Evolutionary conservation across 805 yeast species (phyloP).

Genomic region (Monosporozyma yasuniensis): DNA sequence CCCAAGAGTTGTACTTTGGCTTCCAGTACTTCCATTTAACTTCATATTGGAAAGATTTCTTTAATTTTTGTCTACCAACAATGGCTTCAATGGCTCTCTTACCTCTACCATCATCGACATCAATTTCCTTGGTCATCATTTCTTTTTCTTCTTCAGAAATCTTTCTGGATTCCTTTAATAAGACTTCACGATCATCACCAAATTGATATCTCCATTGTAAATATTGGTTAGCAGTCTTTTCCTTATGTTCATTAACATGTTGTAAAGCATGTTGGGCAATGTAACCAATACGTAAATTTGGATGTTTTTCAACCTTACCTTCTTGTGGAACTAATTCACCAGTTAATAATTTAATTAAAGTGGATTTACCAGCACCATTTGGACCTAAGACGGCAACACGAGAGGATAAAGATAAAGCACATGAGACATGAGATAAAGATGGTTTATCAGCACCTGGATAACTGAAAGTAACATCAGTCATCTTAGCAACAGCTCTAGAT

Average conservation of each 20-base stretch:
- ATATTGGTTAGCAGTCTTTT: slow-evolving; percentile 95
- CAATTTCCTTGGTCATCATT: slow-evolving; percentile 69
- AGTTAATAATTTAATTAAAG: slow-evolving; percentile 85
- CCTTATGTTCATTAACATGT: slow-evolving; percentile 95
- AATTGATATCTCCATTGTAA: slow-evolving; percentile 96
- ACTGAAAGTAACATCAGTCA: slow-evolving; percentile 74
- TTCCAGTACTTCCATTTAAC: slow-evolving; percentile 87
- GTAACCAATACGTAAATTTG: slow-evolving; percentile 94
- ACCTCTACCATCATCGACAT: slow-evolving; percentile 79
- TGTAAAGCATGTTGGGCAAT: slow-evolving; percentile 98
- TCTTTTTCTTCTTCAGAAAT: slow-evolving; percentile 64
- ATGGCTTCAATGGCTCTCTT: slow-evolving; percentile 84
- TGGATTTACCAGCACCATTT: slow-evolving; percentile 98
- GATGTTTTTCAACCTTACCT: slow-evolving; percentile 95
- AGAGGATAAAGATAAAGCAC: slow-evolving; percentile 90
- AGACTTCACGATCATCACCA: slow-evolving; percentile 96
- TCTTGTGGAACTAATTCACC: slow-evolving; percentile 80
- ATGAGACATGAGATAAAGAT: slow-evolving; percentile 67
- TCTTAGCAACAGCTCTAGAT: slow-evolving; percentile 86
- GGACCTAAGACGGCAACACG: slow-evolving; percentile 96
- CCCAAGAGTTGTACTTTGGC: slow-evolving; percentile 91
- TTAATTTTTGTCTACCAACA: slow-evolving; percentile 94
- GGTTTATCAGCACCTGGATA: slow-evolving; percentile 89
- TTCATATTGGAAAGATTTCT: slow-evolving; percentile 95
- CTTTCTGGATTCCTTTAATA: slow-evolving; percentile 86